A percentile compares a stretch with the other conserved stretches of the same genome.
Evolutionary conservation across 2,329 filamentous ascomycete species (phyloP).

Genomic region (Ilyonectria mors-panacis): DNA sequence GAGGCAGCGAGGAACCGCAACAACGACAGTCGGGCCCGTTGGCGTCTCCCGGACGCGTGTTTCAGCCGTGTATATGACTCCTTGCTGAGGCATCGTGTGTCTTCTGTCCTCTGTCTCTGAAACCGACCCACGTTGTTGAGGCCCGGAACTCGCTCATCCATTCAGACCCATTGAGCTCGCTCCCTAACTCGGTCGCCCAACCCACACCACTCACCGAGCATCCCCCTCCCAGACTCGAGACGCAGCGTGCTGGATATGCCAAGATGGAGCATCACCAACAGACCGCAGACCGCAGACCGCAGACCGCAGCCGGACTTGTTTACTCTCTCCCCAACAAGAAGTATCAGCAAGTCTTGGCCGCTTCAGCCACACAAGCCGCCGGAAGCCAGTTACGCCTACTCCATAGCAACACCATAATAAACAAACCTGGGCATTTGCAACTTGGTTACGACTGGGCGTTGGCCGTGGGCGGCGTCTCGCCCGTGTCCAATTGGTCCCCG

Average conservation of each 20-base stretch:
- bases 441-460: constrained; percentile 3
- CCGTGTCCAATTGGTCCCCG: constrained; percentile 16
- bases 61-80: constrained; percentile 14
- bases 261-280: background rate
- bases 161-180: constrained; percentile 4
- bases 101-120: constrained; percentile 14
- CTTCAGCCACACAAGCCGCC: constrained; percentile 16
- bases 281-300: background rate
- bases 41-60: constrained; percentile 1
- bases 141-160: constrained; percentile 12
- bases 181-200: background rate
- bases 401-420: constrained; percentile 1
- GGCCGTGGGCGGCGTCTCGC: constrained; percentile 14
- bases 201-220: constrained; percentile 3
- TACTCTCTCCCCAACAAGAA: background rate
- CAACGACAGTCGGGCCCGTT: background rate
- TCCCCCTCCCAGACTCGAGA: background rate
- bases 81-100: constrained; percentile 15
- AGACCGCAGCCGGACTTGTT: background rate
- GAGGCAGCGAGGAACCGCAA: background rate
- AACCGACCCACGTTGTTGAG: constrained; percentile 22
- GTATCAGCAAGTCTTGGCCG: background rate
- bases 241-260: background rate
- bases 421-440: constrained; percentile 25
- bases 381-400: background rate